These are phyloP conservation scores for Eutypa lata DNA, from an alignment of 2,329 filamentous ascomycete genomes.

Conservation along the genomic window DNA sequence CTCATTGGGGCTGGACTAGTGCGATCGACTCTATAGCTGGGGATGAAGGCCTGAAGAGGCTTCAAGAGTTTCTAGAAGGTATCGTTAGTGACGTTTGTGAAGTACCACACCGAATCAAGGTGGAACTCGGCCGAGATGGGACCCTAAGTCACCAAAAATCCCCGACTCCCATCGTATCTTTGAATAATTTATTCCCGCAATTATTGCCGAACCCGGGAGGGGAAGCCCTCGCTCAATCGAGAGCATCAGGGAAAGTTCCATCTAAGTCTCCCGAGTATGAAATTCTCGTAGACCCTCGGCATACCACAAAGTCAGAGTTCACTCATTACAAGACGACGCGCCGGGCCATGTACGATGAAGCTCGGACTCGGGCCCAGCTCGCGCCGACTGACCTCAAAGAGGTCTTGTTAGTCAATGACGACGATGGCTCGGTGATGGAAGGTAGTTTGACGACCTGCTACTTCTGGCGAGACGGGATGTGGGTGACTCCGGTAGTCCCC, in stretches of 20 bases:
- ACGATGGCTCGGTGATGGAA: slow-evolving; percentile 71
- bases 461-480: slow-evolving; percentile 67
- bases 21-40: slow-evolving; percentile 45
- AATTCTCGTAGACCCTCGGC: slow-evolving; percentile 41
- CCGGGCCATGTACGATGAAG: slow-evolving; percentile 67
- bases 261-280: slow-evolving; percentile 33
- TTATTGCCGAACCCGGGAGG: slow-evolving; percentile 46
- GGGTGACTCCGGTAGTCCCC: slow-evolving; percentile 76
- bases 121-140: slow-evolving; percentile 52
- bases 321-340: slow-evolving; percentile 85
- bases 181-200: slow-evolving; percentile 53
- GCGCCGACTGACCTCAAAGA: slow-evolving; percentile 54
- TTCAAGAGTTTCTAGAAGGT: slow-evolving; percentile 37
- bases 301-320: slow-evolving; percentile 53
- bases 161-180: slow-evolving; percentile 13
- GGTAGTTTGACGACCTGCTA: slow-evolving; percentile 81
- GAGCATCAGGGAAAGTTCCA: slow-evolving; percentile 12
- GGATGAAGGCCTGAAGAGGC: slow-evolving; percentile 38
- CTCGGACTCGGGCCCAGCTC: slow-evolving; percentile 61
- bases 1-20: slow-evolving; percentile 51
- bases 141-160: slow-evolving; percentile 39
- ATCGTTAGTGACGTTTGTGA: slow-evolving; percentile 22
- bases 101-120: slow-evolving; percentile 47
- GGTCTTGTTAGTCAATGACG: slow-evolving; percentile 68
- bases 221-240: slow-evolving; percentile 16